A percentile compares a stretch with the other conserved stretches of the same genome.
Evolutionary conservation across 2,329 filamentous ascomycete species (phyloP).

Genomic region (Aspergillus aculeatus): DNA sequence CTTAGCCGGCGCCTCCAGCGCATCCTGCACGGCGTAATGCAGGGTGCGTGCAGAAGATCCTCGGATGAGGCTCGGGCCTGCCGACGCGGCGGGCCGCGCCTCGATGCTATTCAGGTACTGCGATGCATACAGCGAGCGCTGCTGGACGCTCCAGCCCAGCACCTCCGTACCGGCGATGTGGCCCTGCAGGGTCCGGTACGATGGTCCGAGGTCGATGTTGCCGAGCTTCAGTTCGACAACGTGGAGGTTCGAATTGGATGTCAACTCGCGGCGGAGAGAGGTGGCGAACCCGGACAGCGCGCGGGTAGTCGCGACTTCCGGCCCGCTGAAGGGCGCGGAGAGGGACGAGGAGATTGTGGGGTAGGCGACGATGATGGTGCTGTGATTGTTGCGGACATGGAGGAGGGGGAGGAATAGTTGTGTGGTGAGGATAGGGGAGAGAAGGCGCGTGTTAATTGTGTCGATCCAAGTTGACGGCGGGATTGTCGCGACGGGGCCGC

Average conservation of each 20-base stretch:
- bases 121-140: conserved; percentile 52
- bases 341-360: conserved; percentile 48
- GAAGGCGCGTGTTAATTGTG: conserved; percentile 85
- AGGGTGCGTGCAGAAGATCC: conserved; percentile 75
- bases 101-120: conserved; percentile 46
- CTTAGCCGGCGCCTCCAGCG: conserved; percentile 59
- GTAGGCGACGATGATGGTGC: conserved; percentile 45
- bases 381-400: conserved; percentile 57
- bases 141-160: conserved; percentile 58
- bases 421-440: conserved; percentile 83
- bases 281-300: conserved; percentile 84
- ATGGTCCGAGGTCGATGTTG: conserved; percentile 79
- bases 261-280: conserved; percentile 75
- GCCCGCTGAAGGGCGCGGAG: conserved; percentile 54
- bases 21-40: conserved; percentile 86
- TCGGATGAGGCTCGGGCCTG: conserved; percentile 45
- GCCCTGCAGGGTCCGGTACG: conserved; percentile 46
- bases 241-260: conserved; percentile 62
- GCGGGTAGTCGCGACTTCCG: conserved; percentile 81
- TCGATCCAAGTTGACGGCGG: conserved; percentile 82
- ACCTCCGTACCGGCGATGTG: conserved; percentile 51
- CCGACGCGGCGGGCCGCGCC: conserved; percentile 38
- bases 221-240: conserved; percentile 89
- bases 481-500: conserved; percentile 81
- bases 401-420: conserved; percentile 85